Evolutionary conservation across 441 rosid species (phyloP).

Genomic region (Adansonia grandidieri): DNA sequence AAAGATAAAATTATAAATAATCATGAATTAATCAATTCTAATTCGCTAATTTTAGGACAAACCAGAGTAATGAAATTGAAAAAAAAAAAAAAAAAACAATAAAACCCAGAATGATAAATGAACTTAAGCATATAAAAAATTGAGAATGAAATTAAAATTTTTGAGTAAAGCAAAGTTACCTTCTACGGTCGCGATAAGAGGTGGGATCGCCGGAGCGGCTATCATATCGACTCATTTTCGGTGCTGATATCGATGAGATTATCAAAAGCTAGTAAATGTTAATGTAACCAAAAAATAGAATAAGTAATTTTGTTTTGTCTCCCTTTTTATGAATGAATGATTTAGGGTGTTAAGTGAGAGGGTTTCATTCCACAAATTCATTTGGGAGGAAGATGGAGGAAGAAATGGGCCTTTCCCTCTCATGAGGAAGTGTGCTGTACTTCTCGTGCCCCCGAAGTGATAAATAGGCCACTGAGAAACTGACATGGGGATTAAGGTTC

Average conservation of each 20-base stretch:
- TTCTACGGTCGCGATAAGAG: conserved; percentile 88
- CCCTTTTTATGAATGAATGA: background rate
- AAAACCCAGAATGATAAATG: conserved; percentile 15
- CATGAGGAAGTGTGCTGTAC: background rate
- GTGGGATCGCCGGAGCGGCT: conserved; percentile 84
- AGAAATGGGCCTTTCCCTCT: background rate
- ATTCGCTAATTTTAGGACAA: background rate
- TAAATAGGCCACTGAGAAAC: background rate
- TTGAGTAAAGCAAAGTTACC: conserved; percentile 44
- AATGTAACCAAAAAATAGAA: background rate
- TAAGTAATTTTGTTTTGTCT: background rate
- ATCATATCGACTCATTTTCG: conserved; percentile 84
- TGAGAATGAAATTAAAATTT: background rate
- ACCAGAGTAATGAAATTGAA: background rate
- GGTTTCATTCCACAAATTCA: background rate
- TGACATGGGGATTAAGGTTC: background rate
- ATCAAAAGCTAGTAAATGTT: background rate
- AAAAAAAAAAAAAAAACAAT: background rate
- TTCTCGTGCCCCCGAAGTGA: background rate
- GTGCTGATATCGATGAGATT: background rate
- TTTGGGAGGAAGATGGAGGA: background rate
- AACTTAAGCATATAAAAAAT: background rate
- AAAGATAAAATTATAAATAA: background rate
- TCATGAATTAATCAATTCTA: background rate
- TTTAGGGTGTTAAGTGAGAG: conserved; percentile 12